Evolutionary conservation across 2,329 filamentous ascomycete genomes (phyloP).

Genomic region (Ceratocystis huliohia): DNA sequence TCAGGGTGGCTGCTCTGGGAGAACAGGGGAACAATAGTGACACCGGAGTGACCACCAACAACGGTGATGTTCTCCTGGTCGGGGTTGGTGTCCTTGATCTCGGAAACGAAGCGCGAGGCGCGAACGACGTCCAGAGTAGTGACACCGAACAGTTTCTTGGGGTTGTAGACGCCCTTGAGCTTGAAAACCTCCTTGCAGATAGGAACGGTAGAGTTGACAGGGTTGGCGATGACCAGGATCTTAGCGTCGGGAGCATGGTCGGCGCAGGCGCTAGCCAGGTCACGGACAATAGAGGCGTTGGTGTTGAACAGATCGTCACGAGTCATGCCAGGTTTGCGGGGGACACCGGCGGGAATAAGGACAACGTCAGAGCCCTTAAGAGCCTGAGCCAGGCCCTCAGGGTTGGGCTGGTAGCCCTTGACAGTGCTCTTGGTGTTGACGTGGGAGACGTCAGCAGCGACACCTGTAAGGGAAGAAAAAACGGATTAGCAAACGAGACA

Average conservation of each 20-base stretch:
- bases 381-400: conserved; percentile 60
- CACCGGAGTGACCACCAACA: conserved; percentile 91
- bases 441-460: conserved; percentile 94
- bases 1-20: conserved; percentile 81
- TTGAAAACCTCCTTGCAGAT: conserved; percentile 98
- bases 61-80: conserved; percentile 90
- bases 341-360: conserved; percentile 94
- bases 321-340: conserved; percentile 98
- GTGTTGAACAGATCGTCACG: conserved; percentile 99
- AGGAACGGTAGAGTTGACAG: conserved; percentile 98
- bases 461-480: conserved; percentile 46
- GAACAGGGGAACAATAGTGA: conserved; percentile 96
- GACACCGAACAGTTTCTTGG: conserved; percentile 97
- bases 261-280: conserved; percentile 89
- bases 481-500: conserved; percentile 2
- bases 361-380: conserved; percentile 86
- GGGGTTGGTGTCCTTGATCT: conserved; percentile 84
- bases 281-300: conserved; percentile 98
- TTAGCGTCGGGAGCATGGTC: conserved; percentile 83
- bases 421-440: conserved; percentile 98
- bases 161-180: conserved; percentile 90
- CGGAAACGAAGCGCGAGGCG: conserved; percentile 91
- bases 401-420: conserved; percentile 71
- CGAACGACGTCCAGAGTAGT: conserved; percentile 98
- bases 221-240: conserved; percentile 96